Evolutionary conservation across 2,329 filamentous ascomycete genomes (phyloP).

Genomic region (Penicillium crustosum): DNA sequence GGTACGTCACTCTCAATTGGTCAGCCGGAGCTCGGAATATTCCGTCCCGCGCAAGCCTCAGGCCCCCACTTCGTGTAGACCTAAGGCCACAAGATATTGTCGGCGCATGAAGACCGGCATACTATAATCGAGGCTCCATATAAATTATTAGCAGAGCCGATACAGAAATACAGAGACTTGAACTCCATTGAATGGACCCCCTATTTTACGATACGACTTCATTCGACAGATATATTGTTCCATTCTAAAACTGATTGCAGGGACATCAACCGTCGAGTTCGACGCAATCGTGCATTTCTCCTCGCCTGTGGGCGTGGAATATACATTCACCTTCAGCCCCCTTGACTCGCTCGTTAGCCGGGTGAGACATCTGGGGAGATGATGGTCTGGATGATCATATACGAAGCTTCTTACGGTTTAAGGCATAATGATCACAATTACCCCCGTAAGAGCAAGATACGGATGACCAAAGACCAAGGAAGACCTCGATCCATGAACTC

Average conservation of each 20-base stretch:
- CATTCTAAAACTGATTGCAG: not conserved
- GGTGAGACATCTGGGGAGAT: not conserved
- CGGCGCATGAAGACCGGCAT: too few relatives aligned
- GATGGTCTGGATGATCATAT: not conserved
- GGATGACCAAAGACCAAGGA: not conserved
- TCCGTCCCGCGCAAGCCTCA: not conserved
- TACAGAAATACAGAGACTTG: too few relatives aligned
- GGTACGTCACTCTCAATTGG: slow-evolving; percentile 10
- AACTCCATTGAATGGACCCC: too few relatives aligned
- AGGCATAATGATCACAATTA: not conserved
- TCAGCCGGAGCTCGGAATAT: slow-evolving; percentile 3
- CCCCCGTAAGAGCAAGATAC: not conserved
- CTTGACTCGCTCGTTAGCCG: not conserved
- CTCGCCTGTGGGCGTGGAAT: too few relatives aligned
- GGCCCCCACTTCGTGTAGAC: not conserved
- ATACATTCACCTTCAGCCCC: not conserved
- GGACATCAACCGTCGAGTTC: not conserved
- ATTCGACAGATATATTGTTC: not conserved
- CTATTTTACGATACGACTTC: too few relatives aligned
- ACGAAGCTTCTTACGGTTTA: not conserved
- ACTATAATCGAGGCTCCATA: too few relatives aligned
- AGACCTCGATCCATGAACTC: not conserved
- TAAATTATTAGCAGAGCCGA: too few relatives aligned
- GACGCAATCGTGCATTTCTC: not conserved
- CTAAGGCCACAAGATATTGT: not conserved